Evolutionary conservation across 106 monocot genomes (phyloP).

Genomic region (Phalaenopsis aphrodite): DNA sequence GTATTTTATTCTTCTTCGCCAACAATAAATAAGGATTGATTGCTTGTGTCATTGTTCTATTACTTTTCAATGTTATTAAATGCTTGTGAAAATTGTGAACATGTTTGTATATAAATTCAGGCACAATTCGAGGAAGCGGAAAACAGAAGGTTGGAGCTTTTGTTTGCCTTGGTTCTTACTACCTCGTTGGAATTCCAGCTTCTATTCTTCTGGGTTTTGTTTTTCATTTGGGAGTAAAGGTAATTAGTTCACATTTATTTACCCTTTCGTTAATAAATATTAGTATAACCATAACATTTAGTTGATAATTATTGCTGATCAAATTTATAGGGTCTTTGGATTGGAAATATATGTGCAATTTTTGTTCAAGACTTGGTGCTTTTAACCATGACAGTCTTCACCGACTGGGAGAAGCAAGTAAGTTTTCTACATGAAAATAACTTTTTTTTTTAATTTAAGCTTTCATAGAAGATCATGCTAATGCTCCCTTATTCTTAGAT

Average conservation of each 20-base stretch:
- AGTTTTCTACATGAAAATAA: background rate
- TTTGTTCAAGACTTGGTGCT: conserved; percentile 7
- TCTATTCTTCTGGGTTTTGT: conserved; percentile 39
- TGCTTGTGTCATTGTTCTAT: too few species aligned
- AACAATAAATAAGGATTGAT: too few species aligned
- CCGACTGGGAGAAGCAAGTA: conserved; percentile 2
- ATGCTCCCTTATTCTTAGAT: background rate
- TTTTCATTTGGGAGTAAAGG: conserved; percentile 29
- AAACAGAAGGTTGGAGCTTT: conserved; percentile 41
- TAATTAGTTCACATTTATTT: background rate
- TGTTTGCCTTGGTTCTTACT: conserved; percentile 40
- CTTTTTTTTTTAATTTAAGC: too few species aligned
- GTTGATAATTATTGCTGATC: background rate
- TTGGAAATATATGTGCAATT: conserved; percentile 6
- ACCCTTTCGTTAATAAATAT: background rate
- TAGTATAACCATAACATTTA: background rate
- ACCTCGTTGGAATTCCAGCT: conserved; percentile 47
- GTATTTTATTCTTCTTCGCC: background rate
- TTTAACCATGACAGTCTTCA: background rate
- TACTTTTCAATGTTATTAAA: background rate
- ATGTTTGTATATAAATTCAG: conserved; percentile 8
- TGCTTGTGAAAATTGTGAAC: background rate
- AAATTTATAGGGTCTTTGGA: conserved; percentile 3
- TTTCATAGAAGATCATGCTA: too few species aligned
- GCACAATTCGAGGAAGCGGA: conserved; percentile 41